Conservation (phyloP, 306 rosid genomes). For the Fragaria vesca region DNA sequence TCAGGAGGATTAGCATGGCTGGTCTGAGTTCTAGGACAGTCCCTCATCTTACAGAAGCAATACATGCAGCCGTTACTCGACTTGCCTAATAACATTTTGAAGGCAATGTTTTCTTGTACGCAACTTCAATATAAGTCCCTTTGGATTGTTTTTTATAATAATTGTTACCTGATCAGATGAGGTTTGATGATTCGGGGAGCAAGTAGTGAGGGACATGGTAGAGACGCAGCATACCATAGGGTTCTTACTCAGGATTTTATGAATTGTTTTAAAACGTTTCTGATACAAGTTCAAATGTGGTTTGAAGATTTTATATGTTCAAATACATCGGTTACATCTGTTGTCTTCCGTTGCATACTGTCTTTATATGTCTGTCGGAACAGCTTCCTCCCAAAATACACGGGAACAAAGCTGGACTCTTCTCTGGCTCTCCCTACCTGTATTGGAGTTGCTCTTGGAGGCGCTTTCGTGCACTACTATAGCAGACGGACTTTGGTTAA, state of each 20-base stretch:
- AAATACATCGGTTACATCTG: no score
- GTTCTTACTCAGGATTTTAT: background rate
- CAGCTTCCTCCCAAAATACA: no score
- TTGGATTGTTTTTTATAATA: constrained; percentile 32
- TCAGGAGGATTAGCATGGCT: constrained; percentile 99
- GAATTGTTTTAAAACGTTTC: background rate
- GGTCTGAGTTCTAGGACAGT: constrained; percentile 92
- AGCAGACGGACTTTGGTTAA: no score
- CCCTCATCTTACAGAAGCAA: constrained; percentile 85
- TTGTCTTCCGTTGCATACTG: no score
- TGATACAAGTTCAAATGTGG: background rate
- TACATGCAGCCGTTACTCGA: constrained; percentile 78
- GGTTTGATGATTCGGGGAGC: constrained; percentile 10
- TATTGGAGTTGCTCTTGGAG: no score
- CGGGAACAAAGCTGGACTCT: no score
- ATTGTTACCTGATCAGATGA: constrained; percentile 25
- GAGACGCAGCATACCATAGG: background rate
- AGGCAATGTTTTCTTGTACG: background rate
- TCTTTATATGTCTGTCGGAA: no score
- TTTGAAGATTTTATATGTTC: no score
- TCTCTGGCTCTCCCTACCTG: no score
- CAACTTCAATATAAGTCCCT: background rate
- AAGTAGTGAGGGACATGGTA: background rate
- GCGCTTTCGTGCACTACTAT: no score
- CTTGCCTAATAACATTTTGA: constrained; percentile 20